Conservation (phyloP, 805 yeast species). For the Metschnikowia aberdeeniae region DNA sequence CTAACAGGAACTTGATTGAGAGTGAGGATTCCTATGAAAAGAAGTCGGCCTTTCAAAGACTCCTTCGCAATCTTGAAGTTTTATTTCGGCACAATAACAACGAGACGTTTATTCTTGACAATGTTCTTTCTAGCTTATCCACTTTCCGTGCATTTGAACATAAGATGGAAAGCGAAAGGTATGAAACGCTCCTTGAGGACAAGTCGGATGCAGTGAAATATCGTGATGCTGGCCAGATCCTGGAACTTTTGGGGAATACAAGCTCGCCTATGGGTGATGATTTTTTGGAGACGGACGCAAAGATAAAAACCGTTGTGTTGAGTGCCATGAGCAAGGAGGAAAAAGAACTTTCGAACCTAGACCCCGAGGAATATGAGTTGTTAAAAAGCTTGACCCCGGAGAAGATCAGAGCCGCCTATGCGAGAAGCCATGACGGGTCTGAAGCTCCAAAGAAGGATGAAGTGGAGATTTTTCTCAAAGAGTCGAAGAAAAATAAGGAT, state of each 20-base stretch:
- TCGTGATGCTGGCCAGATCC: conserved; percentile 7
- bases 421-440: background rate
- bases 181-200: background rate
- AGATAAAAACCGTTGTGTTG: conserved; percentile 22
- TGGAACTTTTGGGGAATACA: conserved; percentile 4
- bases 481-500: conserved; percentile 40
- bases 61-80: conserved; percentile 26
- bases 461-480: conserved; percentile 40
- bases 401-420: conserved; percentile 15
- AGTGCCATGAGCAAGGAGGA: conserved; percentile 22
- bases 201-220: background rate
- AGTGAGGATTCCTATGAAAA: conserved; percentile 14
- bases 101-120: conserved; percentile 33
- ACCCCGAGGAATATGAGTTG: conserved; percentile 15
- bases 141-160: conserved; percentile 24
- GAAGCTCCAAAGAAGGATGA: conserved; percentile 7
- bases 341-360: conserved; percentile 3
- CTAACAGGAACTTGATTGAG: conserved; percentile 15
- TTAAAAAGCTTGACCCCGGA: conserved; percentile 17
- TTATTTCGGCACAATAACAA: conserved; percentile 33
- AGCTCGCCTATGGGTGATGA: background rate
- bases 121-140: conserved; percentile 26
- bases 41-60: conserved; percentile 22
- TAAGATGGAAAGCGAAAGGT: background rate
- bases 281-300: conserved; percentile 11